These are phyloP conservation scores for Isabelozyma heimii DNA, from an alignment of 805 yeast species.

Conservation along the genomic window DNA sequence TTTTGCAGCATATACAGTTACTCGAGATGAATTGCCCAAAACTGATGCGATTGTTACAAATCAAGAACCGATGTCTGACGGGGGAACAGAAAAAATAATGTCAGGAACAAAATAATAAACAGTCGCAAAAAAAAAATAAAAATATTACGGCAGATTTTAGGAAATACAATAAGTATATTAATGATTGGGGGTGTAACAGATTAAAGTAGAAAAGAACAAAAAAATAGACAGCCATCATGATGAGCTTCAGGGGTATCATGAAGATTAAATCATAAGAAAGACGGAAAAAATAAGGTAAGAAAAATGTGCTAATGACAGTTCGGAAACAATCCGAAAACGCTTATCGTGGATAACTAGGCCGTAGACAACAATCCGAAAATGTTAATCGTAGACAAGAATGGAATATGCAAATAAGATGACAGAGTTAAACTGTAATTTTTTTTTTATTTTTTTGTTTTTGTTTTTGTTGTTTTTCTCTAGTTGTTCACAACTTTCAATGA, in stretches of 20 bases:
- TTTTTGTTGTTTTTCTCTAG: not conserved
- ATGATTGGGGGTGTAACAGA: too few relatives aligned
- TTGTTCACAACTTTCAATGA: constrained; percentile 51
- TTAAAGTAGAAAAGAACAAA: too few relatives aligned
- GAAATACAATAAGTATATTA: too few relatives aligned
- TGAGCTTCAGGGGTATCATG: too few relatives aligned
- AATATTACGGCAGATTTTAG: too few relatives aligned
- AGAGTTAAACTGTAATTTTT: not conserved
- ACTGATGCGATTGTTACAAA: not conserved
- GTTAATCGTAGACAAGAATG: not conserved
- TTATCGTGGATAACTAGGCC: too few relatives aligned
- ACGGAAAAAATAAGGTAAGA: too few relatives aligned
- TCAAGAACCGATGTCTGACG: not conserved
- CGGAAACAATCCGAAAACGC: too few relatives aligned
- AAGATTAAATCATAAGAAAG: too few relatives aligned
- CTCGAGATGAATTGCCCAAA: not conserved
- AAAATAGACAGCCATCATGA: too few relatives aligned
- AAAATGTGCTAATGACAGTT: too few relatives aligned
- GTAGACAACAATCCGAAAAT: not conserved
- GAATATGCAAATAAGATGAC: not conserved
- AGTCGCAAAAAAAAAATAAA: not conserved
- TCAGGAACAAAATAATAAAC: not conserved
- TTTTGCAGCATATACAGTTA: not conserved
- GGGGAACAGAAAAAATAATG: not conserved
- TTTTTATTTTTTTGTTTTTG: not conserved